Base-by-base conservation (phyloP, 1,284 basidiomycete genomes). In the Pascua sp. region DNA sequence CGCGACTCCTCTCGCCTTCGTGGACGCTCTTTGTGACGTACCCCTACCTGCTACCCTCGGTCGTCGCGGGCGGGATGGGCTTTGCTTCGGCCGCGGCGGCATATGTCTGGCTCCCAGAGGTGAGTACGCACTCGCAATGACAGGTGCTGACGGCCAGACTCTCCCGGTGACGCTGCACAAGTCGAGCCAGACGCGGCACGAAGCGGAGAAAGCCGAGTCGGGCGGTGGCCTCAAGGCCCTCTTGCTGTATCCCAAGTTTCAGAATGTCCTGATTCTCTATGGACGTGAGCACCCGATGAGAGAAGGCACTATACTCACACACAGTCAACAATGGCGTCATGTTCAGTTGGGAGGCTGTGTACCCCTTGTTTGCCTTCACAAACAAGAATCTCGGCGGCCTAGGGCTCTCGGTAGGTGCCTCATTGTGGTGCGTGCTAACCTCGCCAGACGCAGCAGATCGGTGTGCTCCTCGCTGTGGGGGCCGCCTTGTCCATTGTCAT, bases 31-130 rank as follows among this genome's bases (percentile, higher is more conserved):
- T 74, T 38, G 47, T 51, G 4, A 24, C 49, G 10, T 65, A 66
- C 39, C 72, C 72, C 4, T 75, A 74, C 50, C 69, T 76, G 10
- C 57, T 72, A 11, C 75, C 75, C 0, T 66, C 72, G 2, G 17
- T 72, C 0, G 55, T 70, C 4, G 62, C 66, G 1, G 69, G 65
- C 10, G 16, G 56, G 13, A 49, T 61, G 12, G 68, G 68, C 0
- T 42, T 69, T 13, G 38, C 60, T 2, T 60, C 68, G 0, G 60
- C 61, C 7, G 45, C 64, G 11, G 44, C 62, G 5, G 61, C 59
- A 2, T 57, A 60, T n/a, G 47, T 67, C 5, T 56, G 67, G 11
- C 65, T 73, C 2, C 67, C 70, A 42, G 73, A 76, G 67, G 71
- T 69, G 24, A 47, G 66, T 47, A 2, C 24, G 24, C 2, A n/a